Base-by-base conservation (phyloP, 2,329 filamentous ascomycete species). In the Orbilia quercus region DNA sequence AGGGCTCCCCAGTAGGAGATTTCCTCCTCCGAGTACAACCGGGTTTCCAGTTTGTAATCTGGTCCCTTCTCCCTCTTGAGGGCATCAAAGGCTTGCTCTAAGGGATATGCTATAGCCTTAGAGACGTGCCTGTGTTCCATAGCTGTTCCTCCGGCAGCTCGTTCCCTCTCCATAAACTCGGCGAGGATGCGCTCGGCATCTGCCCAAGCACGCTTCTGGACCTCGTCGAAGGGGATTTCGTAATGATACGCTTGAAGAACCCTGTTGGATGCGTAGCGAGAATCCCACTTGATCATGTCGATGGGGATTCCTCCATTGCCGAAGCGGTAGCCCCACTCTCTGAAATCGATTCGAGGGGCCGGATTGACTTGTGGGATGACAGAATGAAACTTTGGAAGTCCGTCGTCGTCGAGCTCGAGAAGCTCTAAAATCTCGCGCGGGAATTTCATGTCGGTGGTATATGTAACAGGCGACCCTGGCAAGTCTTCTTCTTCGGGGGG, bases 91-190 rank as follows among this genome's bases (percentile, higher is more conserved):
- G 69, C 60, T 16, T 66, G 54, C 40, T 73, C 69, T 11, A 73
- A 40, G 18, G 69, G 69, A 38, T 50, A 62, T 14, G 5, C 31
- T 60, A 73, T 73, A 6, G 69, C 69, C 14, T 36, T 48, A 0
- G 42, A 16, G 2, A 54, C n/a, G 7, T 25, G 42, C 9, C 69
- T 53, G 20, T 47, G n/a, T 2, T 73, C 69, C 22, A 66, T 16
- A 14, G 45, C 20, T 9, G 55, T 62, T 6, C 38, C 36, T 7
- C 54, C 60, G 14, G 54, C 48, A n/a, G 69, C 47, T 16, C 55
- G 60, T 47, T 73, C 69, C 42, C 60, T 48, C 1, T 31, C 55
- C 40, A 57, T 55, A 11, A 73, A 73, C 4, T 47, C 69, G 1
- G 25, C 34, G 7, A 73, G 40, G 18, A 55, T 62, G 9, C 42